Base-by-base conservation (phyloP, 2,329 filamentous ascomycete genomes). In the Hymenoscyphus fructigenus region DNA sequence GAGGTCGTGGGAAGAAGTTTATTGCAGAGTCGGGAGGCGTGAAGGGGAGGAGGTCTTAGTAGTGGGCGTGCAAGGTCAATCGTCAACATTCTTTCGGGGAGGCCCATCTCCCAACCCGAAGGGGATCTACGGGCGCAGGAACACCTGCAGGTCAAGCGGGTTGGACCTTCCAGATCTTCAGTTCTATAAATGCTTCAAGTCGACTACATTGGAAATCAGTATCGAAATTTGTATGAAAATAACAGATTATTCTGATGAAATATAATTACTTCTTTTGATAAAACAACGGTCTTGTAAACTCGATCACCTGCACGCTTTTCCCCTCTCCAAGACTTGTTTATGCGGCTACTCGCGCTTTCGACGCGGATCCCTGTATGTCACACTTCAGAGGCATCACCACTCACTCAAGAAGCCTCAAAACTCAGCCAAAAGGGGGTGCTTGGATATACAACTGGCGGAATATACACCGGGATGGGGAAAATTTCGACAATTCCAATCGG, bases 1-100 rank as follows among this genome's bases (percentile, higher is more conserved):
- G 47, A 50, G 38, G 47, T 57, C 55, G 55, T 57, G 29, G 26
- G 26, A 32, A 32, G 55, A 34, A 57, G 10, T 57, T 32, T 57
- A 29, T 57, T 1, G 14, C 12, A 32, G 55, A 34, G 26, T 17
- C 12, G 7, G 29, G 26, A 29, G 32, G 53, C 2, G 26, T 29
- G 53, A 28, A 32, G n/a, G 53, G 5, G 23, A 12, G 26, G 15
- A 6, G 32, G 44, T 4, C 6, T 5, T 15, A 17, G 41, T 17
- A 6, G 41, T 44, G 44, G 44, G 5, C 26, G n/a, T 23, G 47
- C 20, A 12, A 23, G n/a, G 47, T 32, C 55, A 23, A 15, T 56
- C 26, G 12, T 56, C 53, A 29, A 57, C 55, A 57, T 29, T 57
- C 55, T 57, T 56, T 28, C 50, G 7, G 14, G 41, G 29, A 32